These are phyloP conservation scores for Aspergillus hiratsukae DNA, from an alignment of 2,329 filamentous ascomycete species.

Conservation along the genomic window DNA sequence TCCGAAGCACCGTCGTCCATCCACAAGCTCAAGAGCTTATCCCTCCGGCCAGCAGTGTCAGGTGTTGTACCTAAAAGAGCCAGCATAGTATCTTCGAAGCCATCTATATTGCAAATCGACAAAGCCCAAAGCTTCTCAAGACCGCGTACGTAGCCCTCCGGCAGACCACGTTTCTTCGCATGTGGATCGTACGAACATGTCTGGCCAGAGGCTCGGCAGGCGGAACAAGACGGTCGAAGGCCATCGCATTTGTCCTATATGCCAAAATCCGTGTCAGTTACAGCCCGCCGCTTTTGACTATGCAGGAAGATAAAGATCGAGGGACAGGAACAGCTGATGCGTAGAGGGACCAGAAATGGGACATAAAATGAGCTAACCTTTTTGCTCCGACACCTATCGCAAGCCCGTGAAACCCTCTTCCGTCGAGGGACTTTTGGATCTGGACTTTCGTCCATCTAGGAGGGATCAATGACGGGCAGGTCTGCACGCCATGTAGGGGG, in stretches of 20 bases:
- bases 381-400: constrained; percentile 43
- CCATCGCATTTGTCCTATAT: constrained; percentile 42
- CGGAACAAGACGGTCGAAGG: constrained; percentile 39
- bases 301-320: neutral
- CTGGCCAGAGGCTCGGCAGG: constrained; percentile 37
- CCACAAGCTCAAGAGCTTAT: constrained; percentile 37
- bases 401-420: constrained; percentile 45
- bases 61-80: constrained; percentile 34
- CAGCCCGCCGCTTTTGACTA: neutral
- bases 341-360: neutral
- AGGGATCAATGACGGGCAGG: constrained; percentile 18
- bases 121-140: constrained; percentile 45
- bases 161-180: constrained; percentile 43
- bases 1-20: constrained; percentile 38
- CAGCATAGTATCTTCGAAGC: constrained; percentile 40
- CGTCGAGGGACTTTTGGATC: constrained; percentile 36
- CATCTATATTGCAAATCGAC: constrained; percentile 41
- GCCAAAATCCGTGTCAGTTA: neutral
- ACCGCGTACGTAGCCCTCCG: constrained; percentile 45
- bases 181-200: constrained; percentile 42
- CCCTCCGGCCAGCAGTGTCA: constrained; percentile 27
- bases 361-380: constrained; percentile 25
- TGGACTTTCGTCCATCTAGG: constrained; percentile 37
- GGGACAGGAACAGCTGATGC: neutral
- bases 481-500: constrained; percentile 23